Conservation (phyloP, 805 yeast species). For the Wickerhamomyces chaumierensis region DNA sequence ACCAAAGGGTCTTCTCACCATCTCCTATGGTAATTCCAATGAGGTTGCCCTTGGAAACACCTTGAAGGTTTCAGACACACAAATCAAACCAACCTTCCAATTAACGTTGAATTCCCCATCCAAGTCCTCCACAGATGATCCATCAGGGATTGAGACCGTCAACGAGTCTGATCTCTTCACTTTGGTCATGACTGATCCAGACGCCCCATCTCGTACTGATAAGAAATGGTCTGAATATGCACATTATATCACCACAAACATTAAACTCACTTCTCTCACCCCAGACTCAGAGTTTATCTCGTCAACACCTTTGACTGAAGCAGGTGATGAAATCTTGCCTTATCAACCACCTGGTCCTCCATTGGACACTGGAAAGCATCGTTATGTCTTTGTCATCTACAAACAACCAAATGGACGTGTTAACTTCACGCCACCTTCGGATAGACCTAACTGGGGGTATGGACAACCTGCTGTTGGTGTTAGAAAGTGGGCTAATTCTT, state of each 20-base stretch:
- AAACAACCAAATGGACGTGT: slow-evolving; percentile 39
- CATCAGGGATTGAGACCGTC: slow-evolving; percentile 6
- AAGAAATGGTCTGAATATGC: slow-evolving; percentile 82
- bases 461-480: slow-evolving; percentile 74
- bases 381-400: slow-evolving; percentile 70
- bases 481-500: slow-evolving; percentile 56
- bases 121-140: slow-evolving; percentile 15
- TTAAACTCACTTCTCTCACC: slow-evolving; percentile 26
- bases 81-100: slow-evolving; percentile 52
- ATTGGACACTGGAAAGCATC: slow-evolving; percentile 71
- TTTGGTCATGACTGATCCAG: slow-evolving; percentile 82
- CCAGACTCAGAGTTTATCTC: slow-evolving; percentile 22
- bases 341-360: slow-evolving; percentile 92
- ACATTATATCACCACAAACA: slow-evolving; percentile 58
- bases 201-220: slow-evolving; percentile 79
- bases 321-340: slow-evolving; percentile 31
- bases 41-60: slow-evolving; percentile 78
- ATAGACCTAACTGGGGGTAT: slow-evolving; percentile 77
- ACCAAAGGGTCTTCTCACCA: slow-evolving; percentile 36
- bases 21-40: slow-evolving; percentile 43
- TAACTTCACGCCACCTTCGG: slow-evolving; percentile 26
- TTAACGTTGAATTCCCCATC: slow-evolving; percentile 32
- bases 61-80: slow-evolving; percentile 54
- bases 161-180: slow-evolving; percentile 46
- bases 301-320: slow-evolving; percentile 20